Base-by-base conservation (phyloP, 1,284 basidiomycete species). In the Coniferiporia sulphurascens region DNA sequence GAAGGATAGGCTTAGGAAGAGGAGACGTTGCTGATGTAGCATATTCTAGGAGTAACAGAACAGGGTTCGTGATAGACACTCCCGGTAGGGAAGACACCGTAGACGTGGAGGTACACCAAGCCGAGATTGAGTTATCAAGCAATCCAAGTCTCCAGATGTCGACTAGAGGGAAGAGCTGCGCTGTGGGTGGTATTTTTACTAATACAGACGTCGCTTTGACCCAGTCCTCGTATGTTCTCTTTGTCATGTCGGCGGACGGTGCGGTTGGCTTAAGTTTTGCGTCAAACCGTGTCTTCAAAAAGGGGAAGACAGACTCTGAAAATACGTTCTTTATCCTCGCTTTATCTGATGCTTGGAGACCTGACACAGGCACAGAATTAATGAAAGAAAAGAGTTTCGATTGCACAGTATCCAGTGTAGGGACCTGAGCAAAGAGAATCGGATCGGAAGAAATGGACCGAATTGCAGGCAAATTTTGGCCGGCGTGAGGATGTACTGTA, bases 91-190 rank as follows among this genome's bases (percentile, higher is more conserved):
- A 46, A 8, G 78, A 74, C 0, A 72, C 67, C 1, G 70, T 64
- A 7, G 70, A 65, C 4, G 70, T 65, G 15, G 65, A 59, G 3
- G 81, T 74, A 45, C 76, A 76, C 78, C 82, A 84, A 0, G 75
- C 72, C 0, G 82, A 78, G 7, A 88, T 77, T 0, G 75, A 69
- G 0, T 79, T 74, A 69, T 92, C 84, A 32, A 93, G 78, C 7
- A 91, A 70, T 0, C 86, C 88, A 0, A 95, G 77, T 1, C 93
- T 80, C 90, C 91, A 94, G 60, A 95, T 77, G 68, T 95, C 93
- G 8, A 87, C 81, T 1, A 94, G 69, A 0, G 93, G 93, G 74
- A 95, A 95, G 9, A 93, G 76, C 48, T 85, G 77, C 10, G 80
- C 78, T 0, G 79, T 64, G 1, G 83, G 76, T 0, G 95, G 80